A percentile compares a stretch with the other conserved stretches of the same genome.
Evolutionary conservation across 2,329 filamentous ascomycete species (phyloP).

Genomic region (Helotiales sp.): DNA sequence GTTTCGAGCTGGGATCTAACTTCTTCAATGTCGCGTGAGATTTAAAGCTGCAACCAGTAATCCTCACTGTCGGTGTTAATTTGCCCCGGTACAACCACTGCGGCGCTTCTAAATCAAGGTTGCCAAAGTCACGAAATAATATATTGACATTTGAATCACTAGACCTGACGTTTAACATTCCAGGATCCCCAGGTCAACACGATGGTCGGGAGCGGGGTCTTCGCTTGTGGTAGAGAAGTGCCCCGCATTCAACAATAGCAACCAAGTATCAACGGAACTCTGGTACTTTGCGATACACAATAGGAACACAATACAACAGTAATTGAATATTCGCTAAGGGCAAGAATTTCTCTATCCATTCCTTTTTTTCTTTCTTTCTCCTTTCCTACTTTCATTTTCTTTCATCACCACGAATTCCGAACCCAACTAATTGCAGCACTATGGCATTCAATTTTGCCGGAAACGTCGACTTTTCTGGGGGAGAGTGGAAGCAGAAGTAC

Average conservation of each 20-base stretch:
- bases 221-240: neutral
- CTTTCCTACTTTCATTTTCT: neutral
- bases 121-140: no score
- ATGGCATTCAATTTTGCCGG: neutral
- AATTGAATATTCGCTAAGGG: neutral
- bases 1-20: no score
- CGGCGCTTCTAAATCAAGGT: no score
- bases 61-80: no score
- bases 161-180: no score
- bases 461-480: neutral
- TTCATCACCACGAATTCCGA: neutral
- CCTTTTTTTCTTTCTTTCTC: neutral
- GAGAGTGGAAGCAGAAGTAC: neutral
- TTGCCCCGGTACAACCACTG: no score
- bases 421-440: neutral
- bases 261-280: neutral
- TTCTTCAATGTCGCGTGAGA: no score
- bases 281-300: neutral
- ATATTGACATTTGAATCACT: no score
- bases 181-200: no score
- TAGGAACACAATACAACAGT: neutral
- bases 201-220: neutral
- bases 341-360: neutral
- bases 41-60: no score
- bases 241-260: neutral